Conservation (phyloP, 331 rosid genomes). For the Quercus tomentella region DNA sequence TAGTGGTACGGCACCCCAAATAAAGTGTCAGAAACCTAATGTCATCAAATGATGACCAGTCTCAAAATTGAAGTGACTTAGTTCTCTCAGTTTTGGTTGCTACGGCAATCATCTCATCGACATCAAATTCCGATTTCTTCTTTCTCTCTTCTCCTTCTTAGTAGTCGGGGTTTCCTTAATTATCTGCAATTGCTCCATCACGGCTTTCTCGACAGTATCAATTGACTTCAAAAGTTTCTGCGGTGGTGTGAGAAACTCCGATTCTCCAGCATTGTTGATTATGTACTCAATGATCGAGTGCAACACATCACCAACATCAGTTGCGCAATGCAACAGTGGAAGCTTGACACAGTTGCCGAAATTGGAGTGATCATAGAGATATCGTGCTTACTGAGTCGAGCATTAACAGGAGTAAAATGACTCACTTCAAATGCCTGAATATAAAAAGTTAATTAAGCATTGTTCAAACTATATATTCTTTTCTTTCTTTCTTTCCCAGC, state of each 20-base stretch:
- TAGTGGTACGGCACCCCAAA: no score
- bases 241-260: conserved; percentile 60
- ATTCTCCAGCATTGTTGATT: conserved; percentile 24
- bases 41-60: conserved; percentile 7
- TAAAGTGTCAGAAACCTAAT: no score
- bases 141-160: conserved; percentile 70
- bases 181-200: conserved; percentile 55
- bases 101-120: conserved; percentile 62
- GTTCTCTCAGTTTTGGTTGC: neutral
- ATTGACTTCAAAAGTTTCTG: conserved; percentile 71
- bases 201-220: conserved; percentile 57
- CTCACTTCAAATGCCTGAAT: no score
- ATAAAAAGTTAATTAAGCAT: no score
- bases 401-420: neutral
- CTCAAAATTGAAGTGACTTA: neutral
- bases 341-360: conserved; percentile 18
- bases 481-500: no score
- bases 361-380: conserved; percentile 21
- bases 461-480: no score
- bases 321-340: neutral
- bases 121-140: conserved; percentile 53
- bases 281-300: conserved; percentile 23
- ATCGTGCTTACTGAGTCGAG: conserved; percentile 24
- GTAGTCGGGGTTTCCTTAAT: conserved; percentile 58
- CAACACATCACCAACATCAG: conserved; percentile 40